Percentiles rank a stretch among this genome's conserved stretches.
Evolutionary conservation across 176 grass and related monocot genomes (phyloP).

Genomic region (Typha latifolia): DNA sequence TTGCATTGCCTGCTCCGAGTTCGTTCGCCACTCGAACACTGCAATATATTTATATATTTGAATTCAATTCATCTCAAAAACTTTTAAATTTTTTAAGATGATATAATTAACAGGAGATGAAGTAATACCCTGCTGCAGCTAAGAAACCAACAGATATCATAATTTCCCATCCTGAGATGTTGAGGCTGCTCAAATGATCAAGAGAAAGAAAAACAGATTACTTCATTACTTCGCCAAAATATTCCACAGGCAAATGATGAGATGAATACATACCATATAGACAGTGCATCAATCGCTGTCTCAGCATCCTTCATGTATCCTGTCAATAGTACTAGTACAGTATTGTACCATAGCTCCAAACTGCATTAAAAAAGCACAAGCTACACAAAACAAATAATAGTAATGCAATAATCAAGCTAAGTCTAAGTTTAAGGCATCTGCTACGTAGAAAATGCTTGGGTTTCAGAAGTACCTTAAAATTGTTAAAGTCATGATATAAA

Average conservation of each 20-base stretch:
- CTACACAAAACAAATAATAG: background rate
- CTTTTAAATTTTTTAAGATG: no score
- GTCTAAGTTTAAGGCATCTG: no score
- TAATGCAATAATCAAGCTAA: background rate
- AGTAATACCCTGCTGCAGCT: background rate
- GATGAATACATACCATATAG: constrained; percentile 20
- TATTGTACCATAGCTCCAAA: constrained; percentile 26
- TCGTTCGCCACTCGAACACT: constrained; percentile 29
- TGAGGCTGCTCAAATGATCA: background rate
- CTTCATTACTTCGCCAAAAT: no score
- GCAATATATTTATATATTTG: background rate
- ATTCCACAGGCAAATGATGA: no score
- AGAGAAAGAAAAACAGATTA: no score
- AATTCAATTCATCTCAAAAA: no score
- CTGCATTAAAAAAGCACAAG: background rate
- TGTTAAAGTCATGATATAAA: background rate
- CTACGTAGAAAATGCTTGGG: no score
- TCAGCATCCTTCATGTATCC: constrained; percentile 24
- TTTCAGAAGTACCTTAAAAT: no score
- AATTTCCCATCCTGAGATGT: background rate
- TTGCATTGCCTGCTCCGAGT: constrained; percentile 43
- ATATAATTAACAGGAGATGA: background rate
- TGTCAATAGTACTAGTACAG: constrained; percentile 18
- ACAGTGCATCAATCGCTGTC: constrained; percentile 18
- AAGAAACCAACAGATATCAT: background rate